Conservation (phyloP, 345 rosid genomes). For the Orychophragmus violaceus region DNA sequence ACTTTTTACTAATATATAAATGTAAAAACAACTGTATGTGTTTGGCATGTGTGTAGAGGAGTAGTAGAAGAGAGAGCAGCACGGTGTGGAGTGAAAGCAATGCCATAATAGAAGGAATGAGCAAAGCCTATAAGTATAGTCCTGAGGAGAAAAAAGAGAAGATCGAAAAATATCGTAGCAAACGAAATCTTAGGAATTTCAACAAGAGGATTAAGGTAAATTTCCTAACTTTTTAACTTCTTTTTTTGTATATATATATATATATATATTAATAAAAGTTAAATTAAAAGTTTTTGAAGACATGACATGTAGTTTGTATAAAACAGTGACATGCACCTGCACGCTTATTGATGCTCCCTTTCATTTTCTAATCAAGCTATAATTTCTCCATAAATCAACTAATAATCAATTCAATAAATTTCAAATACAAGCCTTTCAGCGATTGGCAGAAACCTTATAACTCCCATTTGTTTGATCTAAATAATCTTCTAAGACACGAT, state of each 20-base stretch:
- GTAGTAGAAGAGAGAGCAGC: slow-evolving; percentile 46
- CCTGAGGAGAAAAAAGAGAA: slow-evolving; percentile 90
- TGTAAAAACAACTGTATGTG: background rate
- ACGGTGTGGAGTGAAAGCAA: slow-evolving; percentile 72
- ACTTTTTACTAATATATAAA: background rate
- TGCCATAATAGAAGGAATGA: slow-evolving; percentile 79
- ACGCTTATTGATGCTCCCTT: slow-evolving; percentile 10
- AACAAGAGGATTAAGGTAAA: slow-evolving; percentile 91
- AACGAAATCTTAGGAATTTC: slow-evolving; percentile 83
- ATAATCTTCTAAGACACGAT: background rate
- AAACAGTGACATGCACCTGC: slow-evolving; percentile 28
- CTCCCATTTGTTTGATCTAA: background rate
- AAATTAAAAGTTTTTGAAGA: too few relatives aligned
- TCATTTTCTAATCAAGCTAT: slow-evolving; percentile 7
- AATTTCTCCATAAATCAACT: background rate
- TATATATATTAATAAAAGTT: too few relatives aligned
- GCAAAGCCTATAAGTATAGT: slow-evolving; percentile 61
- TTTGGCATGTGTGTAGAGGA: slow-evolving; percentile 27
- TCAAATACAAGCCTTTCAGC: background rate
- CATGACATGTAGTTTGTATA: slow-evolving; percentile 14
- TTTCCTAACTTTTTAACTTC: background rate
- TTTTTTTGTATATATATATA: background rate
- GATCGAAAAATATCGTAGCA: slow-evolving; percentile 78
- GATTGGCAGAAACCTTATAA: background rate
- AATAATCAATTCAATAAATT: background rate